Evolutionary conservation across 192 early-diverging fungal genomes (phyloP).

Genomic region (Mortierella alpina): DNA sequence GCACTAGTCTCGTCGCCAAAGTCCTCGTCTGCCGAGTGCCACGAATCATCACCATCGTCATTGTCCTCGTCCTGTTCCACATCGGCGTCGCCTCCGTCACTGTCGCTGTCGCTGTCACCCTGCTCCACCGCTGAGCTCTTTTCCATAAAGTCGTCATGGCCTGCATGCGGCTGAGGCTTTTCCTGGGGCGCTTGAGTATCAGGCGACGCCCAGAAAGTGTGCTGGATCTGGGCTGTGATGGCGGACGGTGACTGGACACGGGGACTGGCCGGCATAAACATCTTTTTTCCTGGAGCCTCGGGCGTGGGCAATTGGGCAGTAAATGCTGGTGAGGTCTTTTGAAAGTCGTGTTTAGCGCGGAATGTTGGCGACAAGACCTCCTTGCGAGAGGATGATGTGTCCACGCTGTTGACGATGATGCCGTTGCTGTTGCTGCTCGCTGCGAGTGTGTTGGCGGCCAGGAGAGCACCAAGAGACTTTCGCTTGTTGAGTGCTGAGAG

Average conservation of each 20-base stretch:
- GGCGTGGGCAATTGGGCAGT: conserved; percentile 34
- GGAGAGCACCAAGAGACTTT: conserved; percentile 47
- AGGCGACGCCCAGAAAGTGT: conserved; percentile 25
- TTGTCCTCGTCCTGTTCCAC: not conserved
- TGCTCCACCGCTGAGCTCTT: not conserved
- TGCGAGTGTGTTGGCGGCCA: conserved; percentile 52
- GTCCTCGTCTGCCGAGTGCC: conserved; percentile 50
- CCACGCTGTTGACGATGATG: conserved; percentile 41
- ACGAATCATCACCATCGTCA: conserved; percentile 36
- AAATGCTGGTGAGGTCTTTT: conserved; percentile 29
- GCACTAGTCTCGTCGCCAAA: conserved; percentile 50
- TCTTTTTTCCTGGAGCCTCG: conserved; percentile 32
- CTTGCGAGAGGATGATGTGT: conserved; percentile 15
- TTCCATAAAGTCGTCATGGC: not conserved
- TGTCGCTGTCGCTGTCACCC: not conserved
- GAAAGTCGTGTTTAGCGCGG: conserved; percentile 32
- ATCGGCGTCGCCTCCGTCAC: not conserved
- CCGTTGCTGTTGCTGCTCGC: conserved; percentile 46
- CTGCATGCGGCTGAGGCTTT: not conserved
- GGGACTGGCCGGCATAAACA: conserved; percentile 27
- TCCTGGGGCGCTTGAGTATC: conserved; percentile 2
- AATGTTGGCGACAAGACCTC: conserved; percentile 47
- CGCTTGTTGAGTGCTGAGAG: conserved; percentile 49
- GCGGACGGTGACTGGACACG: conserved; percentile 45
- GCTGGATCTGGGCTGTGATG: conserved; percentile 40